Evolutionary conservation across 306 rosid genomes (phyloP).

Genomic region (Castanopsis chinensis): DNA sequence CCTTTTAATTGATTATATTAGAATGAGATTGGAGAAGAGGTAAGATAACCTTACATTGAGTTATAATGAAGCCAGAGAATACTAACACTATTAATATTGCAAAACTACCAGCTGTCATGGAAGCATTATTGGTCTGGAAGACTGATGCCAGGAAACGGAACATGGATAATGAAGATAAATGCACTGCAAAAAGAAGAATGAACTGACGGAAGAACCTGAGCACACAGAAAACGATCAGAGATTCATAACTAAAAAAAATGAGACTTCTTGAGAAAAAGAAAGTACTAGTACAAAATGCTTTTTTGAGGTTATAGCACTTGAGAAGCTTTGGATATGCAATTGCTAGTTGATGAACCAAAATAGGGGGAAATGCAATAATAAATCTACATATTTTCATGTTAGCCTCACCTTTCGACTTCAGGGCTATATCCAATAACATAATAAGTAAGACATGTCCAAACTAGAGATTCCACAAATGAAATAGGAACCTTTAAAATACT

Average conservation of each 20-base stretch:
- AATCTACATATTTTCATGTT: background rate
- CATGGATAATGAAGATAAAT: slow-evolving; percentile 35
- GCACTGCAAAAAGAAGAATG: slow-evolving; percentile 26
- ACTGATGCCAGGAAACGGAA: slow-evolving; percentile 35
- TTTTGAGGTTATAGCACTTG: no score
- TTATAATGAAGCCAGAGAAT: slow-evolving; percentile 34
- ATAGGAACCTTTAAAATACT: slow-evolving; percentile 43
- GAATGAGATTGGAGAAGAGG: background rate
- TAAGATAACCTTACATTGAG: slow-evolving; percentile 21
- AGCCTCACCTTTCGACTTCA: slow-evolving; percentile 27
- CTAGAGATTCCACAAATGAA: slow-evolving; percentile 39
- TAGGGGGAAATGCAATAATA: no score
- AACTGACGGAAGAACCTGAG: slow-evolving; percentile 41
- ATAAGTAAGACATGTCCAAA: slow-evolving; percentile 53
- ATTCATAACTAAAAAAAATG: background rate
- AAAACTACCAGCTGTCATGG: slow-evolving; percentile 25
- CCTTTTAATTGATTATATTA: background rate
- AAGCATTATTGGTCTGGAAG: slow-evolving; percentile 17
- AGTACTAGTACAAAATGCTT: background rate
- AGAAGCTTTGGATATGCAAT: no score
- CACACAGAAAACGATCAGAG: background rate
- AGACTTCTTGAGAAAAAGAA: background rate
- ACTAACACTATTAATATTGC: slow-evolving; percentile 4
- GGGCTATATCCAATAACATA: slow-evolving; percentile 53
- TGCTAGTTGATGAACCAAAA: no score